Percentiles rank a stretch among this genome's conserved stretches.
phyloP scores from a whole-genome alignment of 306 rosid genomes.

The Castanospermum australe region DNA sequence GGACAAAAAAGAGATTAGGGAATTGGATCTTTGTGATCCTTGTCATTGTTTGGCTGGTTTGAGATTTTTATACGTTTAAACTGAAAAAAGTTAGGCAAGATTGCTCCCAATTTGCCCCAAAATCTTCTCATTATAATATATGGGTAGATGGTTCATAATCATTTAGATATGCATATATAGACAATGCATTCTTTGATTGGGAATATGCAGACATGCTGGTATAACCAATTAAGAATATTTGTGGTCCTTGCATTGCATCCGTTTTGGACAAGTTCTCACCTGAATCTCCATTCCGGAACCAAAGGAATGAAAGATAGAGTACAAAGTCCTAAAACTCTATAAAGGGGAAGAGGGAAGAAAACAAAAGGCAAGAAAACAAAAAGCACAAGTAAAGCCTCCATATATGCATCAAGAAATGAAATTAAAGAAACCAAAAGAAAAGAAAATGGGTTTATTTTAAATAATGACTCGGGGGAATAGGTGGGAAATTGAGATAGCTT shows the following conservation, averaged over 20 bases:
- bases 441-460: constrained; percentile 35
- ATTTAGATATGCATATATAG: constrained; percentile 13
- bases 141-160: constrained; percentile 2
- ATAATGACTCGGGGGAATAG: constrained; percentile 36
- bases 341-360: constrained; percentile 27
- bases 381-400: constrained; percentile 19
- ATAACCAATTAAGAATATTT: constrained; percentile 34
- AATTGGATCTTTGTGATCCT: constrained; percentile 5
- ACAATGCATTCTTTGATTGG: constrained; percentile 26
- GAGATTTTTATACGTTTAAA: constrained; percentile 14
- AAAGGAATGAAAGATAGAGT: constrained; percentile 33
- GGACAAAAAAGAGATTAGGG: constrained; percentile 15
- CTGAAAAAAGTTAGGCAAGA: constrained; percentile 9
- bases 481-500: constrained; percentile 81
- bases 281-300: constrained; percentile 52
- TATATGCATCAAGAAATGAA: constrained; percentile 19
- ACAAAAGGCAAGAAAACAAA: not conserved
- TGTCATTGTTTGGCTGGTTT: constrained; percentile 30
- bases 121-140: constrained; percentile 9
- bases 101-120: constrained; percentile 34
- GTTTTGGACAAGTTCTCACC: constrained; percentile 34
- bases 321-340: constrained; percentile 21
- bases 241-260: constrained; percentile 51
- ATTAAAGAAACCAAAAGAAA: constrained; percentile 18
- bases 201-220: constrained; percentile 35